These are phyloP conservation scores for Piromyces finnis DNA, from an alignment of 192 early-diverging fungal genomes.

Conservation along the genomic window DNA sequence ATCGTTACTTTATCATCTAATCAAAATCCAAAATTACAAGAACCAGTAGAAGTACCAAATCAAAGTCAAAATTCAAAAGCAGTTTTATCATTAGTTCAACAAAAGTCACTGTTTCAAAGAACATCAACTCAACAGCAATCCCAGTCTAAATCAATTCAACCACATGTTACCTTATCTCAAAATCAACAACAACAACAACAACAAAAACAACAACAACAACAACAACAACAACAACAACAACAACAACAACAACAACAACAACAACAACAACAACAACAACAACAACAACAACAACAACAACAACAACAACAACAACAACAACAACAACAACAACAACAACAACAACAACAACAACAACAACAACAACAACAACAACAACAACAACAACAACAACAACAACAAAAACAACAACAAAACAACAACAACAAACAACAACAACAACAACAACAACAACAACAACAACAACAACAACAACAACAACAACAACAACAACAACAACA, in stretches of 20 bases:
- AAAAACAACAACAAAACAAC: not conserved
- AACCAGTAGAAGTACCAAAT: too few species aligned
- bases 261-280: not conserved
- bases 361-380: not conserved
- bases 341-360: not conserved
- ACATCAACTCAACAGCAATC: not conserved
- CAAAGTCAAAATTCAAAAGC: too few species aligned
- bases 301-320: not conserved
- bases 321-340: not conserved
- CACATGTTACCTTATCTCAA: not conserved
- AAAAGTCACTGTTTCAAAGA: too few species aligned
- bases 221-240: not conserved
- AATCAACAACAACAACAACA: not conserved
- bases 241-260: not conserved
- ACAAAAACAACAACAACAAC: not conserved
- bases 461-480: not conserved
- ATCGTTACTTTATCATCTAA: too few species aligned
- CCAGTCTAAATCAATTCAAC: not conserved
- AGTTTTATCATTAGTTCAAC: too few species aligned
- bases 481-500: not conserved
- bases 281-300: not conserved
- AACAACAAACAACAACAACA: not conserved
- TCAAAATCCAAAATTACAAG: too few species aligned
- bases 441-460: not conserved
- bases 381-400: not conserved